Percentiles rank a stretch among this genome's conserved stretches.
Conservation (phyloP, 2,329 filamentous ascomycete genomes). For the Rhynchosporium graminicola region DNA sequence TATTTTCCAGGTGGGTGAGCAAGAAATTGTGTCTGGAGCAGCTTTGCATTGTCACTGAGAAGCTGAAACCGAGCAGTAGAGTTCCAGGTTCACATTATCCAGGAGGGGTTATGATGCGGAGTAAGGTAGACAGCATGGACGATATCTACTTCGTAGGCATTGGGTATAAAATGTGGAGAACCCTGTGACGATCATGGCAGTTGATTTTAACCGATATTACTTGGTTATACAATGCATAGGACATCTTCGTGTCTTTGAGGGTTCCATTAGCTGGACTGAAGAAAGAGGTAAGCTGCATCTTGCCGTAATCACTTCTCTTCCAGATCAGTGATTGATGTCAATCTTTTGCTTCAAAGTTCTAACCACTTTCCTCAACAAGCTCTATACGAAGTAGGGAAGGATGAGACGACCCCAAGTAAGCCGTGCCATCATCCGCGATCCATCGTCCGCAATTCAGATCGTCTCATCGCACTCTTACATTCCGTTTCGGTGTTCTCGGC, state of each 20-base stretch:
- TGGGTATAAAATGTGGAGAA: slow-evolving; percentile 3
- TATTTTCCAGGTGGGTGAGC: not conserved
- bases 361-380: too few species aligned
- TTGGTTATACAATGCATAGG: too few species aligned
- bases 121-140: slow-evolving; percentile 1
- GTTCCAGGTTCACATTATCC: not conserved
- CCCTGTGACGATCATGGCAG: slow-evolving; percentile 7
- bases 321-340: too few species aligned
- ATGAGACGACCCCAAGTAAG: not conserved
- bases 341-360: too few species aligned
- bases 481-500: not conserved
- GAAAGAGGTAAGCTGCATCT: too few species aligned
- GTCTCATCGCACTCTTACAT: not conserved
- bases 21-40: too few species aligned
- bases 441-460: not conserved
- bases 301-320: too few species aligned
- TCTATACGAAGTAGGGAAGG: too few species aligned
- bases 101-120: slow-evolving; percentile 1
- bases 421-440: not conserved
- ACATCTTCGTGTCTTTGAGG: too few species aligned
- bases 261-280: too few species aligned
- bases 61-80: not conserved
- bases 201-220: not conserved
- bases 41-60: too few species aligned
- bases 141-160: not conserved